Base-by-base conservation (phyloP, 495 filamentous ascomycete genomes). In the Penicillium tannophilum region DNA sequence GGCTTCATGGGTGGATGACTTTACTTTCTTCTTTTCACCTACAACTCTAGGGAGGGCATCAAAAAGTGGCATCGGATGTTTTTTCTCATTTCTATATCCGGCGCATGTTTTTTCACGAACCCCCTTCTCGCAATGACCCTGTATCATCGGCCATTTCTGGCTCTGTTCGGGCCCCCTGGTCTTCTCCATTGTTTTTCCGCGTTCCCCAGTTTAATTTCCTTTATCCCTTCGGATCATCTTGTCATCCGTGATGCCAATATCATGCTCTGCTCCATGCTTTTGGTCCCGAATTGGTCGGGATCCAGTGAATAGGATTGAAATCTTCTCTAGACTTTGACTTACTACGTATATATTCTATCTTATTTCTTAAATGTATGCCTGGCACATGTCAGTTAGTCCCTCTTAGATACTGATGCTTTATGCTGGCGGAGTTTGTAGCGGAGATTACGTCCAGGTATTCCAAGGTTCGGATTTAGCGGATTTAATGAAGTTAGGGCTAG, bases 21-120 rank as follows among this genome's bases (percentile, higher is more conserved):
- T 24, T 55, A 44, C 52, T 65, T 59, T 65, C 63, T 65, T 60
- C 59, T 60, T 59, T 58, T 51, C 49, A 62, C 54, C 51, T 51
- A 52, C 23, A 48, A 44, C 54, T 64, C 17, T 65, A 62, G 63
- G 63, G 63, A 59, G 56, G 59, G 56, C 62, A 59, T 42, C 54
- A 70, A 70, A 64, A 68, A 68, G 67, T 70, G 63, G 62, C 66
- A 60, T 49, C 63, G 60, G 58, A 66, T 52, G 55, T 54, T 59
- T 62, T 64, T 65, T 53, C 64, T 44, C 23, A 26, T 44, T 43
- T 58, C 65, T 57, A 52, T 64, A 60, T 68, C 63, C 55, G 67
- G 63, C 63, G 67, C 67, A 59, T 66, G 60, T 68, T 68, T 56
- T 59, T 56, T 59, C 63, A 65, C 63, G 66, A 63, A 70, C 61